Conservation (phyloP, 495 filamentous ascomycete genomes). For the Penicillium salamii region DNA sequence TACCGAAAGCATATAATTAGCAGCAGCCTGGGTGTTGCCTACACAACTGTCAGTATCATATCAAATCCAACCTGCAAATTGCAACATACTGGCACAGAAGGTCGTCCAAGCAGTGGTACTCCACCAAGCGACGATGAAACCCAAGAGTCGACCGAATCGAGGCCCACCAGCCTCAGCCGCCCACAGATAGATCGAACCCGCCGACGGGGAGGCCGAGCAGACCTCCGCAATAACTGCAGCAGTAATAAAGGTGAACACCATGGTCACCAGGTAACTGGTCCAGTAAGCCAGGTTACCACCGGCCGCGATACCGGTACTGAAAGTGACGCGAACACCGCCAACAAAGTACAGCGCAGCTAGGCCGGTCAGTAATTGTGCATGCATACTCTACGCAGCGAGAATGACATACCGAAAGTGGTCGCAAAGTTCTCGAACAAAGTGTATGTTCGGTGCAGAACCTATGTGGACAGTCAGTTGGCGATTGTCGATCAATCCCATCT, state of each 20-base stretch:
- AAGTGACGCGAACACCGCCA: conserved; percentile 54
- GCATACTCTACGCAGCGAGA: no score
- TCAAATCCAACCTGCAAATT: background rate
- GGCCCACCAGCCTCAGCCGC: conserved; percentile 55
- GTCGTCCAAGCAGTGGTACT: conserved; percentile 60
- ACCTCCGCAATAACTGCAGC: conserved; percentile 56
- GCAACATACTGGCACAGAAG: conserved; percentile 43
- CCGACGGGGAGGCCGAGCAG: conserved; percentile 54
- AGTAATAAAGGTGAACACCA: conserved; percentile 56
- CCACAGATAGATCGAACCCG: conserved; percentile 58
- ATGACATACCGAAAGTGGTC: conserved; percentile 49
- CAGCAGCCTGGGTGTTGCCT: conserved; percentile 50
- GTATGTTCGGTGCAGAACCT: conserved; percentile 50
- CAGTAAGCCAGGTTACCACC: conserved; percentile 56
- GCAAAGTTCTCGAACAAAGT: conserved; percentile 53
- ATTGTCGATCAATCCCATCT: background rate
- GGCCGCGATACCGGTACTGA: conserved; percentile 55
- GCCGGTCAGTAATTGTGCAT: background rate
- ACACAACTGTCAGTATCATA: conserved; percentile 8
- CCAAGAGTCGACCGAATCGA: conserved; percentile 49
- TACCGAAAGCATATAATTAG: conserved; percentile 55
- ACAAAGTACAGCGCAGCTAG: conserved; percentile 55
- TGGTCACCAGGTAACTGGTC: conserved; percentile 55
- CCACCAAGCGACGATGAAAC: conserved; percentile 59
- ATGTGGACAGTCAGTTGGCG: conserved; percentile 5